phyloP scores from a whole-genome alignment of 345 rosid species.

The Salix brachista region DNA sequence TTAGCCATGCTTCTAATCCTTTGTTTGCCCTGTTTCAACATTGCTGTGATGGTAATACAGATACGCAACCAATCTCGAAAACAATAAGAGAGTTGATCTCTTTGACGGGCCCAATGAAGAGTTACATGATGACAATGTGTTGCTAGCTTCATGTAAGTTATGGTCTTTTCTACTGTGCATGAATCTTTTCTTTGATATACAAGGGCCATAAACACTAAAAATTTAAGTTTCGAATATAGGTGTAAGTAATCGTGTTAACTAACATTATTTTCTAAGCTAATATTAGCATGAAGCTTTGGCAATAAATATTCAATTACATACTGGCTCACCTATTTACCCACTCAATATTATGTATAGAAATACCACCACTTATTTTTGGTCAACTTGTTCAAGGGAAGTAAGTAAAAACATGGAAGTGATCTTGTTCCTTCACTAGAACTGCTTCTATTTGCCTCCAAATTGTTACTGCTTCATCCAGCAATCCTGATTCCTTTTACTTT shows the following conservation, averaged over 20 bases:
- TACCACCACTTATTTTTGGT: neutral
- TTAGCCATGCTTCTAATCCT: constrained; percentile 1
- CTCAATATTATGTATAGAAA: neutral
- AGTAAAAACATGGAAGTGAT: neutral
- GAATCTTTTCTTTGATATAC: neutral
- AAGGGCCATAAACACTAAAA: neutral
- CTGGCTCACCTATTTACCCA: neutral
- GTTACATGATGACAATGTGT: constrained; percentile 72
- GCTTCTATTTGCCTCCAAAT: neutral
- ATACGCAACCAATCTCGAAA: constrained; percentile 68
- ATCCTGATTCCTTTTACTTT: neutral
- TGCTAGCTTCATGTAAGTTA: constrained; percentile 79
- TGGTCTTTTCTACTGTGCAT: neutral
- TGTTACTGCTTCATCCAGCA: neutral
- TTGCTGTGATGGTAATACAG: constrained; percentile 39
- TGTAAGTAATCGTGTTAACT: neutral
- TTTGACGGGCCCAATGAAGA: constrained; percentile 84
- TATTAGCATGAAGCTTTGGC: neutral
- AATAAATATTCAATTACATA: neutral
- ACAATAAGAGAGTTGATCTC: constrained; percentile 79
- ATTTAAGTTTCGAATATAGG: neutral
- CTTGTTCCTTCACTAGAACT: neutral
- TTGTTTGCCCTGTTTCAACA: constrained; percentile 12
- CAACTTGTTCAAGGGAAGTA: neutral
- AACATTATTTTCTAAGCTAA: neutral